phyloP scores from a whole-genome alignment of 768 basidiomycete genomes.

The Russula griseocarnosa region DNA sequence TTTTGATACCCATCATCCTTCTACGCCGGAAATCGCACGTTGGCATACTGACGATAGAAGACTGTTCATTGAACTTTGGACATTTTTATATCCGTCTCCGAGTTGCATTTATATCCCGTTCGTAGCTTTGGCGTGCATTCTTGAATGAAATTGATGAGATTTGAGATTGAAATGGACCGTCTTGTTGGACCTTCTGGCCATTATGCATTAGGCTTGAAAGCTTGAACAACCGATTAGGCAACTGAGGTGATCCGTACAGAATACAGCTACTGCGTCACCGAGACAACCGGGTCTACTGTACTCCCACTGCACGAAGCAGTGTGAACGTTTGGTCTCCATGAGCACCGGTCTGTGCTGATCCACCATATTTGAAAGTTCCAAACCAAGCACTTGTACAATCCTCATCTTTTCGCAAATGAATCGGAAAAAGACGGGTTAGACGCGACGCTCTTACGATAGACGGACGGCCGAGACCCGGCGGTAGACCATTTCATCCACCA shows the following conservation, averaged over 20 bases:
- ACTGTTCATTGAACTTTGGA: constrained; percentile 9
- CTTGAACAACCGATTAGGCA: neutral
- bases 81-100: constrained; percentile 10
- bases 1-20: constrained; percentile 18
- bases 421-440: too few relatives aligned
- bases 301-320: neutral
- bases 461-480: too few relatives aligned
- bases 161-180: neutral
- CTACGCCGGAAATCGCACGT: constrained; percentile 13
- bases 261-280: neutral
- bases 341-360: neutral
- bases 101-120: constrained; percentile 20
- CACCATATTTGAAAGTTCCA: too few relatives aligned
- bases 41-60: constrained; percentile 20
- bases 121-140: constrained; percentile 5
- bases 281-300: constrained; percentile 4
- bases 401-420: too few relatives aligned
- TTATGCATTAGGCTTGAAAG: neutral
- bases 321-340: neutral
- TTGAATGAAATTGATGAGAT: constrained; percentile 7
- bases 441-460: too few relatives aligned
- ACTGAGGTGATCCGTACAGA: neutral
- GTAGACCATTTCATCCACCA: too few relatives aligned
- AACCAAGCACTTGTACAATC: too few relatives aligned
- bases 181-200: neutral